Percentiles rank a stretch among this genome's conserved stretches.
Conservation (phyloP, 2,329 filamentous ascomycete species). For the Rhexocercosporidium sp. region DNA sequence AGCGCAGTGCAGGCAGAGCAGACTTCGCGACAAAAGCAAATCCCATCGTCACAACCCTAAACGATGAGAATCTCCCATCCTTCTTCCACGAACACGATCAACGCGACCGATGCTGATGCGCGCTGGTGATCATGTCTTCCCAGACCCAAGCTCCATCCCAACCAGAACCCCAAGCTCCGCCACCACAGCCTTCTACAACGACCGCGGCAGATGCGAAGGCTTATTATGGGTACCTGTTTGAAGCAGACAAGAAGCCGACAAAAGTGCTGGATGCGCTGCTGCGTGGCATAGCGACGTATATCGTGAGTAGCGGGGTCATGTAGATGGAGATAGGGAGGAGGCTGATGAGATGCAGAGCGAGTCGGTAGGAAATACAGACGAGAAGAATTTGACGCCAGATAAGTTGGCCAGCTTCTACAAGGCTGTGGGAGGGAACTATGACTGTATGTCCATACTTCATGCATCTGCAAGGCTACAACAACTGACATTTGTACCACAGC, state of each 20-base stretch:
- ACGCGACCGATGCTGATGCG: constrained; percentile 1
- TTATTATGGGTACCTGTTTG: constrained; percentile 71
- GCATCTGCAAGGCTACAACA: constrained; percentile 29
- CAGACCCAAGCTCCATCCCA: constrained; percentile 9
- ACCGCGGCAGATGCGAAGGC: constrained; percentile 35
- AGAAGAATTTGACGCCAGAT: constrained; percentile 61
- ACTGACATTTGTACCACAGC: constrained; percentile 45
- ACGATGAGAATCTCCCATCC: constrained; percentile 6
- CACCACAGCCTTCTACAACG: constrained; percentile 21
- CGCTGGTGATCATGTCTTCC: constrained; percentile 8
- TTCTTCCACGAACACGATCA: constrained; percentile 1
- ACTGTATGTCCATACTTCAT: constrained; percentile 51
- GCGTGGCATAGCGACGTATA: constrained; percentile 69
- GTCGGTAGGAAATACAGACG: constrained; percentile 62
- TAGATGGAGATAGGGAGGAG: neutral
- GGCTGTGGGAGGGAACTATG: constrained; percentile 75
- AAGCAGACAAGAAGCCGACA: constrained; percentile 69
- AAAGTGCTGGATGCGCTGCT: constrained; percentile 70
- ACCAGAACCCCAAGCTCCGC: constrained; percentile 18
- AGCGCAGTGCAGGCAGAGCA: neutral
- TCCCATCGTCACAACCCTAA: neutral
- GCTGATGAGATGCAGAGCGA: constrained; percentile 50
- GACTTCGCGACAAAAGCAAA: neutral
- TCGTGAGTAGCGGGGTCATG: constrained; percentile 59
- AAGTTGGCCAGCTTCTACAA: constrained; percentile 82